Base-by-base conservation (phyloP, 129 eudicot genomes). In the Flaveria trinervia region DNA sequence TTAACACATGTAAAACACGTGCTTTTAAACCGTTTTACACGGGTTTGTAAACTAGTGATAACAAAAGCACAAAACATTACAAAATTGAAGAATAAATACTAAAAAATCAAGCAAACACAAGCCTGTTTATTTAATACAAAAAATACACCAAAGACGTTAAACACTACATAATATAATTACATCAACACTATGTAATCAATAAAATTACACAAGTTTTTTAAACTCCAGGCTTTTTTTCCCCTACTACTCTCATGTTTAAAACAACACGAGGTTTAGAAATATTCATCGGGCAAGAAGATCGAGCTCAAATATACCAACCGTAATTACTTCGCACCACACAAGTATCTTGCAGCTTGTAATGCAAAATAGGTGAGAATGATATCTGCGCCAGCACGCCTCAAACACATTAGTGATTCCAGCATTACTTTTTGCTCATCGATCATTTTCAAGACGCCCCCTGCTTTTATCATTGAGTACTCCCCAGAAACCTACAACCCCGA, bases 381-480 rank as follows among this genome's bases (percentile, higher is more conserved):
- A 79, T 91, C 95, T 8, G 97, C 92, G 20, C 97, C 97, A 59
- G 95, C 97, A 75, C 97, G 95, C 68, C 92, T 79, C 44, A 94
- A 88, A 74, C 99, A 94, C 94, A 93, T 83, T 68, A 94, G 79
- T 7, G 99, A 94, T 79, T 94, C 99, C 86, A 94, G 68, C 98
- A 94, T 94, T 11, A 91, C 97, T 78, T 79, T 86, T 79, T 89
- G 90, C 70, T 94, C 99, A 60, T 94, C 99, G 8, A 94, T 91
- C 99, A 91, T 91, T 79, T 94, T 89, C 2, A 91, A 86, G 14
- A 78, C 96, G 10, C 96, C 99, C 0, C 96, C 97, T 9, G 99
- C 97, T 85, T 94, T 93, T 59, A 94, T 91, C 97, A 94, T 94
- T 0, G 99, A 94, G 86, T 94, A 94, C 77, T 94, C 99, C 33